Conservation (phyloP, 2,329 filamentous ascomycete genomes). For the Alternaria ethzedia region DNA sequence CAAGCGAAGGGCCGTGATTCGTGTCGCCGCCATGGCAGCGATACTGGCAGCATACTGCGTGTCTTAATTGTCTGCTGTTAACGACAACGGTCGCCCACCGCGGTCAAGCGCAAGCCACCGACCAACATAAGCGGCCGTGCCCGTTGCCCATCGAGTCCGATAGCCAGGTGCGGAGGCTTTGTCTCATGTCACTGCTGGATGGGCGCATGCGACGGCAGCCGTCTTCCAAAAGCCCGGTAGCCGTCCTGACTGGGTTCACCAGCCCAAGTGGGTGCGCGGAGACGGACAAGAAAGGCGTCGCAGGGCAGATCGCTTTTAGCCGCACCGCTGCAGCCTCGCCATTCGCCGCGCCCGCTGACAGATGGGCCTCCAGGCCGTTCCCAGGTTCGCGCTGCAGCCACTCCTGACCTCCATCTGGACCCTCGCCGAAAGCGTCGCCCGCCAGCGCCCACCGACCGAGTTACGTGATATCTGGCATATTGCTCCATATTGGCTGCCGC, state of each 20-base stretch:
- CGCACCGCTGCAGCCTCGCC: conserved; percentile 4
- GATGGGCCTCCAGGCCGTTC: conserved; percentile 9
- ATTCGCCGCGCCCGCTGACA: conserved; percentile 21
- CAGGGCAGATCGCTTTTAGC: conserved; percentile 26
- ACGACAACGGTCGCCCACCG: conserved; percentile 1
- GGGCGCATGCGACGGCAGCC: conserved; percentile 33
- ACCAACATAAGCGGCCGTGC: conserved; percentile 24
- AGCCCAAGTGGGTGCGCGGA: conserved; percentile 11
- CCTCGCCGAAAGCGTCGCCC: conserved; percentile 21
- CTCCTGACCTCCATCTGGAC: conserved; percentile 20
- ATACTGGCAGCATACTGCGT: conserved; percentile 1
- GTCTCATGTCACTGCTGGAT: conserved; percentile 32
- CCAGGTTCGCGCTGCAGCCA: conserved; percentile 19
- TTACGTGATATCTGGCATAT: conserved; percentile 43
- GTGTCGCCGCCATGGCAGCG: background rate
- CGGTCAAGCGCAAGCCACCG: conserved; percentile 27
- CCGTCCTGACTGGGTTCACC: conserved; percentile 21
- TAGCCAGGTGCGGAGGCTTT: conserved; percentile 27
- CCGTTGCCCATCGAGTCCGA: conserved; percentile 27
- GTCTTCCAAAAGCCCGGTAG: conserved; percentile 34
- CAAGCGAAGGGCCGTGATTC: background rate
- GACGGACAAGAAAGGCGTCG: conserved; percentile 19
- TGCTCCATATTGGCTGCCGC: conserved; percentile 41
- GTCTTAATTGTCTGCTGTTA: conserved; percentile 10
- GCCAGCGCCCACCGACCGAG: conserved; percentile 29